Evolutionary conservation across 2,329 filamentous ascomycete genomes (phyloP).

Genomic region (Aspergillus oerlinghausenensis): DNA sequence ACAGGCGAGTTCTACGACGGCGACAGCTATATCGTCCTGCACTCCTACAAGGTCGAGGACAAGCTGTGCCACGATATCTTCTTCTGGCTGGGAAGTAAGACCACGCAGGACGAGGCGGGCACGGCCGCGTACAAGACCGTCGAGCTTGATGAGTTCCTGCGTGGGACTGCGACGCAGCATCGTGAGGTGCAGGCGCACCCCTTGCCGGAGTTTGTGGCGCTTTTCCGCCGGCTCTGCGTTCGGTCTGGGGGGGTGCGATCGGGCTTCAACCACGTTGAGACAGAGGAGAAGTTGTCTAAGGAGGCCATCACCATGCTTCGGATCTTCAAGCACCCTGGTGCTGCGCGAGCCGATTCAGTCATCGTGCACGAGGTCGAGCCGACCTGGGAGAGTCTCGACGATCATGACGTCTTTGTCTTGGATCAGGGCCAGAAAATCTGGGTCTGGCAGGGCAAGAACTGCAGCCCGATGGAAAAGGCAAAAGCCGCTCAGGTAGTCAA

Average conservation of each 20-base stretch:
- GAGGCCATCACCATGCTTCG: constrained; percentile 55
- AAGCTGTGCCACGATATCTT: constrained; percentile 61
- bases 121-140: constrained; percentile 67
- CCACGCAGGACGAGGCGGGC: constrained; percentile 64
- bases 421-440: constrained; percentile 62
- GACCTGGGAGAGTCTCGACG: constrained; percentile 58
- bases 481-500: constrained; percentile 65
- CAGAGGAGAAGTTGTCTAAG: constrained; percentile 32
- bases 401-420: constrained; percentile 62
- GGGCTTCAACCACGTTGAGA: constrained; percentile 61
- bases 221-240: constrained; percentile 60
- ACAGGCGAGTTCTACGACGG: constrained; percentile 62
- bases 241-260: constrained; percentile 57
- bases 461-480: constrained; percentile 65
- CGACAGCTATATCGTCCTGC: constrained; percentile 63
- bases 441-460: constrained; percentile 64
- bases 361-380: constrained; percentile 63
- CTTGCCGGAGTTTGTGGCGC: constrained; percentile 55
- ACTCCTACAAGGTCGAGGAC: constrained; percentile 52
- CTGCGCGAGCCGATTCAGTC: constrained; percentile 45
- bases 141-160: constrained; percentile 63
- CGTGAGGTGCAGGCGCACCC: constrained; percentile 58
- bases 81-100: constrained; percentile 65
- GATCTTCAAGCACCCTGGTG: constrained; percentile 57
- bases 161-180: constrained; percentile 59